Conservation (phyloP, 768 basidiomycete species). For the Exidia glandulosa region DNA sequence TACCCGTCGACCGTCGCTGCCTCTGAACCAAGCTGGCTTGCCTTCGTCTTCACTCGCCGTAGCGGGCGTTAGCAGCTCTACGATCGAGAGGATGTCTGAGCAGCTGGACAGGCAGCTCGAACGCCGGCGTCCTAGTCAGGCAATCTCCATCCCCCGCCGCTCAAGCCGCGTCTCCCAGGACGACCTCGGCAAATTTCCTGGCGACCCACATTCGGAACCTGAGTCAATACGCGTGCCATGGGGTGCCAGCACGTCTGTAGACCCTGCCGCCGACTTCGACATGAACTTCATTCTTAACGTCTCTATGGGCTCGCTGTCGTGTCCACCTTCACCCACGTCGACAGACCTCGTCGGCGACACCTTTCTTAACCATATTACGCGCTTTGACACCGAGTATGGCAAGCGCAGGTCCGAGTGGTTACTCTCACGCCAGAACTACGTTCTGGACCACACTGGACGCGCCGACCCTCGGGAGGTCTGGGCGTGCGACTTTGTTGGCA, state of each 20-base stretch:
- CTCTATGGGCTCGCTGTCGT: slow-evolving; percentile 2
- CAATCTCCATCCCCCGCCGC: background rate
- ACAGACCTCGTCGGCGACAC: slow-evolving; percentile 15
- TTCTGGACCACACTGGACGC: background rate
- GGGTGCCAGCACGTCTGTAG: background rate
- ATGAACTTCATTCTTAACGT: slow-evolving; percentile 27
- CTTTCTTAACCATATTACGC: slow-evolving; percentile 25
- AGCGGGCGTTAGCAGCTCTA: background rate
- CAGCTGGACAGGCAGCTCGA: background rate
- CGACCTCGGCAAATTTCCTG: background rate
- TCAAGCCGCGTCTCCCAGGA: background rate
- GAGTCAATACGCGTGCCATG: background rate
- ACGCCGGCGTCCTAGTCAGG: background rate
- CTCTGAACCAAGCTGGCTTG: slow-evolving; percentile 18
- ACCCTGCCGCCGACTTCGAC: slow-evolving; percentile 21
- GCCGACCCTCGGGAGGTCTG: slow-evolving; percentile 46
- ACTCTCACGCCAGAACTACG: slow-evolving; percentile 14
- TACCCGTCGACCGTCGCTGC: slow-evolving; percentile 28
- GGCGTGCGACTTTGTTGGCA: slow-evolving; percentile 51
- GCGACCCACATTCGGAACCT: background rate
- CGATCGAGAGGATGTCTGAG: background rate
- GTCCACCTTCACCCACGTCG: background rate
- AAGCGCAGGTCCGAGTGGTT: slow-evolving; percentile 24
- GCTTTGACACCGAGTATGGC: slow-evolving; percentile 25
- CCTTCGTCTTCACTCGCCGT: background rate